A percentile compares a stretch with the other conserved stretches of the same genome.
These are phyloP conservation scores for Seiridium cupressi DNA, from an alignment of 2,329 filamentous ascomycete species.

Conservation along the genomic window DNA sequence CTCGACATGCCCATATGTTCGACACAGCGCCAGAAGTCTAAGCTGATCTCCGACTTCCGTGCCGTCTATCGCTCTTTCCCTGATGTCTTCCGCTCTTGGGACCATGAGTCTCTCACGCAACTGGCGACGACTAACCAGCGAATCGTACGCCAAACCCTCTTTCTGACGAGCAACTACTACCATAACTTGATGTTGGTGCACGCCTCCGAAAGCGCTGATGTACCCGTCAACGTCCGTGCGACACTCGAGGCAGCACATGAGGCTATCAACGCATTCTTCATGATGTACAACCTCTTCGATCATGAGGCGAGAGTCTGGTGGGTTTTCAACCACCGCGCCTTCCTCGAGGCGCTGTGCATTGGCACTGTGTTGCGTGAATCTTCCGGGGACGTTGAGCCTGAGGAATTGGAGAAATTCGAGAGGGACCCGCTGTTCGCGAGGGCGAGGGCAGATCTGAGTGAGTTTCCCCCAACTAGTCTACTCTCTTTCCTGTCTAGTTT, in stretches of 20 bases:
- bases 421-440: constrained; percentile 60
- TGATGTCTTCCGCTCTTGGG: constrained; percentile 66
- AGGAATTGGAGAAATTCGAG: constrained; percentile 36
- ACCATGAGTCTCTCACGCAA: constrained; percentile 56
- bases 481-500: not conserved
- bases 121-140: constrained; percentile 61
- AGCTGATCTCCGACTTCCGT: constrained; percentile 68
- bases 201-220: constrained; percentile 64
- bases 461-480: constrained; percentile 25
- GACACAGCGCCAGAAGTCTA: constrained; percentile 66
- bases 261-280: constrained; percentile 72
- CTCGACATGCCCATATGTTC: constrained; percentile 70
- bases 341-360: constrained; percentile 72
- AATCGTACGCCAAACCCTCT: constrained; percentile 71
- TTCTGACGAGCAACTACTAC: constrained; percentile 78
- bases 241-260: constrained; percentile 75
- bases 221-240: constrained; percentile 64
- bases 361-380: constrained; percentile 57
- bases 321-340: constrained; percentile 80
- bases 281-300: constrained; percentile 67
- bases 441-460: constrained; percentile 60
- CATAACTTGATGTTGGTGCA: constrained; percentile 81
- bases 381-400: constrained; percentile 40
- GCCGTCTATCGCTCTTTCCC: constrained; percentile 73
- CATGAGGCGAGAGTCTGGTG: constrained; percentile 78